phyloP scores from a whole-genome alignment of 768 basidiomycete species.

The Omphalotus guepiniiformis region DNA sequence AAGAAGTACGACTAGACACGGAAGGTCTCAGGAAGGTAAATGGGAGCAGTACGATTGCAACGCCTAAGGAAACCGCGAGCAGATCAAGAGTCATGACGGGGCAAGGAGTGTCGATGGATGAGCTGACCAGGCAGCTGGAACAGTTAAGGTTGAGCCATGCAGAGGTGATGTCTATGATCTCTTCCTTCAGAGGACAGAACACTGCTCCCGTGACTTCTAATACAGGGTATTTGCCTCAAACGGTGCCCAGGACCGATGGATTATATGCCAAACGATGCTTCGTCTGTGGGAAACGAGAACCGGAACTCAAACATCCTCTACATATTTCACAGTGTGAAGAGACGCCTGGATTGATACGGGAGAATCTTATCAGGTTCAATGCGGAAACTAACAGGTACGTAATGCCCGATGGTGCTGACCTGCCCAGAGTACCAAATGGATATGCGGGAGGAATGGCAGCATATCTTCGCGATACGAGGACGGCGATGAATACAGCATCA shows the following conservation, averaged over 20 bases:
- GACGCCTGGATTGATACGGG: neutral
- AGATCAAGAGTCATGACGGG: neutral
- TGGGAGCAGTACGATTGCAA: neutral
- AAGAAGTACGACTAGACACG: neutral
- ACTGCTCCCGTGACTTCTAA: neutral
- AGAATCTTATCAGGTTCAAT: constrained; percentile 1
- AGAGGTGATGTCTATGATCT: too few relatives aligned
- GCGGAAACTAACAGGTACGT: neutral
- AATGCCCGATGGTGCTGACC: neutral
- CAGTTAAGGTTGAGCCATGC: neutral
- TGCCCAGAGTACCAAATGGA: neutral
- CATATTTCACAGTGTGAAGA: neutral
- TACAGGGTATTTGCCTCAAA: too few relatives aligned
- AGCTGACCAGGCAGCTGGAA: neutral
- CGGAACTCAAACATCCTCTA: neutral
- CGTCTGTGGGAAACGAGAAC: neutral
- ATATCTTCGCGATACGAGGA: neutral
- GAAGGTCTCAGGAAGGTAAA: neutral
- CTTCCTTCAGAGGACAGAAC: neutral
- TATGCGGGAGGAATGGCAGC: neutral
- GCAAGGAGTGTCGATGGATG: neutral
- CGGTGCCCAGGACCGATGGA: neutral
- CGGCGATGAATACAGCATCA: neutral
- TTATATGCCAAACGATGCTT: neutral
- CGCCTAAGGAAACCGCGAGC: too few relatives aligned